These are phyloP conservation scores for Dioszegia hungarica DNA, from an alignment of 768 basidiomycete genomes.

Conservation along the genomic window DNA sequence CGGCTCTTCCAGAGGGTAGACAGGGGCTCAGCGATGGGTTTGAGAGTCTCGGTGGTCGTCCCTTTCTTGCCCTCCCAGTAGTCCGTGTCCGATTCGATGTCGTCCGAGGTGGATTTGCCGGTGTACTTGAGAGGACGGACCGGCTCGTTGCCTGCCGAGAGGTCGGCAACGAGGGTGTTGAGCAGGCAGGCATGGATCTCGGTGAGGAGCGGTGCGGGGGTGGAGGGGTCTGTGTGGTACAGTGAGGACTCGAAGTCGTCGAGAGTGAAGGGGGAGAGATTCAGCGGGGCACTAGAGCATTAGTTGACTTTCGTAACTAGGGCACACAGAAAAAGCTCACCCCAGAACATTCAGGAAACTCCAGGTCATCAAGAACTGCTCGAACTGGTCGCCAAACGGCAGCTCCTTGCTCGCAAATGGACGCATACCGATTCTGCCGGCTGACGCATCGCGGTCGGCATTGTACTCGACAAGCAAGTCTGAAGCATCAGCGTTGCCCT, in stretches of 20 bases:
- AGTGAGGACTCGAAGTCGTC: slow-evolving; percentile 89
- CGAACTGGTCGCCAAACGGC: slow-evolving; percentile 56
- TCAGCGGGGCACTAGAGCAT: slow-evolving; percentile 67
- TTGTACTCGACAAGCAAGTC: slow-evolving; percentile 43
- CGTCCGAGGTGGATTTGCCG: slow-evolving; percentile 15
- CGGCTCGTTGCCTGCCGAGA: slow-evolving; percentile 20
- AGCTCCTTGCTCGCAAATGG: slow-evolving; percentile 31
- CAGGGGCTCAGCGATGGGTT: slow-evolving; percentile 19
- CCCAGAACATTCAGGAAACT: slow-evolving; percentile 91
- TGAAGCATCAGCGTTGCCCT: background rate
- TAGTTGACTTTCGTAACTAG: slow-evolving; percentile 36
- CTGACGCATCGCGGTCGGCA: slow-evolving; percentile 24
- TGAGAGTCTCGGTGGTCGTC: slow-evolving; percentile 37
- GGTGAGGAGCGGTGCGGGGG: slow-evolving; percentile 67
- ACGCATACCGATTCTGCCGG: slow-evolving; percentile 29
- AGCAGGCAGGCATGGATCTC: slow-evolving; percentile 87
- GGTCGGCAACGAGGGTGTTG: slow-evolving; percentile 72
- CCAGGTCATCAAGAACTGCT: slow-evolving; percentile 85
- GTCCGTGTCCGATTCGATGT: slow-evolving; percentile 24
- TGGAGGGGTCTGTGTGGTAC: slow-evolving; percentile 63
- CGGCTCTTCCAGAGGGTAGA: slow-evolving; percentile 31
- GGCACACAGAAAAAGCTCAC: slow-evolving; percentile 53
- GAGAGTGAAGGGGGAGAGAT: slow-evolving; percentile 79
- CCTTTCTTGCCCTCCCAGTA: slow-evolving; percentile 46
- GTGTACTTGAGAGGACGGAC: slow-evolving; percentile 17